These are phyloP conservation scores for Colletotrichum spaethianum DNA, from an alignment of 2,329 filamentous ascomycete genomes.

Conservation along the genomic window DNA sequence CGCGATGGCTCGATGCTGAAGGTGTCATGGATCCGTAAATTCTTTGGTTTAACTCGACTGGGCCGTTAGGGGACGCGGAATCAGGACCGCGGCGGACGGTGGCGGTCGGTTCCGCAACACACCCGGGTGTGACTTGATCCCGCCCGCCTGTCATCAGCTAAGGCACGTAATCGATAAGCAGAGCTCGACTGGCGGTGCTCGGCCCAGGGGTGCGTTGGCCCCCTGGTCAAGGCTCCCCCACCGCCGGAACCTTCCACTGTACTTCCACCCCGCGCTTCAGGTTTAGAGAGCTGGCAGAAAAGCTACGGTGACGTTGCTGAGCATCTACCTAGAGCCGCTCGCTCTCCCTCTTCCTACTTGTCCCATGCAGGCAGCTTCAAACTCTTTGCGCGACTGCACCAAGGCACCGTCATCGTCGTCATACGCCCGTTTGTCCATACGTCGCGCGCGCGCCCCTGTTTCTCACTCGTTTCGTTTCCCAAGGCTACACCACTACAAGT, in stretches of 20 bases:
- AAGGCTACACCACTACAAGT: background rate
- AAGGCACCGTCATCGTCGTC: background rate
- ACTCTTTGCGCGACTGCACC: background rate
- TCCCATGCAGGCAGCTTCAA: background rate
- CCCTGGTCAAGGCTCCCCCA: slow-evolving; percentile 16
- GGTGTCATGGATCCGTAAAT: slow-evolving; percentile 22
- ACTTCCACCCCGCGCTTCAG: slow-evolving; percentile 36
- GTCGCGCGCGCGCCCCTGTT: background rate
- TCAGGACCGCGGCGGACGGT: slow-evolving; percentile 21
- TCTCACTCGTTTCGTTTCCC: background rate
- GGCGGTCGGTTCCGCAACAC: slow-evolving; percentile 8
- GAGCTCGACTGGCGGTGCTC: background rate
- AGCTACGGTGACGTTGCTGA: slow-evolving; percentile 15
- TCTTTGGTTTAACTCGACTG: slow-evolving; percentile 7
- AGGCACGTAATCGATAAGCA: slow-evolving; percentile 24
- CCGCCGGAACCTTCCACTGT: slow-evolving; percentile 30
- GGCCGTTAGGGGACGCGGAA: background rate
- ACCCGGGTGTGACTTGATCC: background rate
- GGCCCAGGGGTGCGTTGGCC: background rate
- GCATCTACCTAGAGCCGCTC: background rate
- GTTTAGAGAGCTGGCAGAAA: slow-evolving; percentile 7
- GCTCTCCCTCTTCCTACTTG: background rate
- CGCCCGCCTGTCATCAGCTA: background rate
- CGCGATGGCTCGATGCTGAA: slow-evolving; percentile 22
- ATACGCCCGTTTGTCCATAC: background rate